Percentiles rank a stretch among this genome's conserved stretches.
phyloP scores from a whole-genome alignment of 331 rosid genomes.

The Pyrus hybrid region DNA sequence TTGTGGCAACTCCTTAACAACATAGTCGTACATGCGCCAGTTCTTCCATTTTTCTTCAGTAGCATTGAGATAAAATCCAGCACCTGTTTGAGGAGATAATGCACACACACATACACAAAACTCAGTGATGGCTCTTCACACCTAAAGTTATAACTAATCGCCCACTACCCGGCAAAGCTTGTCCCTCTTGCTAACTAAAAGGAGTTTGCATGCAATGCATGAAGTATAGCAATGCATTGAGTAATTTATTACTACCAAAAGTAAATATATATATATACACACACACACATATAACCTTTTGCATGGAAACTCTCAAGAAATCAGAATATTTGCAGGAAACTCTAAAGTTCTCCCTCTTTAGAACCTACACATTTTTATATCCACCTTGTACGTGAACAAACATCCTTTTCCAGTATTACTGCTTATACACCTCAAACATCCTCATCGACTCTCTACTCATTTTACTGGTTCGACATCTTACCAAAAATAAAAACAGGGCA shows the following conservation, averaged over 20 bases:
- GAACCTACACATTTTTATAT: neutral
- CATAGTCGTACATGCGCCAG: slow-evolving; percentile 95
- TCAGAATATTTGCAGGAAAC: neutral
- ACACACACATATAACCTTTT: neutral
- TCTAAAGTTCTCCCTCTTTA: no score
- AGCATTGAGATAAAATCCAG: slow-evolving; percentile 93
- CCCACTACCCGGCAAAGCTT: no score
- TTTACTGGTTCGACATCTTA: no score
- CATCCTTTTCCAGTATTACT: neutral
- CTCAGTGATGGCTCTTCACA: no score
- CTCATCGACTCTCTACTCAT: no score
- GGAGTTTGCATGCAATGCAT: no score
- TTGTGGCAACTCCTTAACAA: slow-evolving; percentile 78
- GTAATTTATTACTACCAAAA: no score
- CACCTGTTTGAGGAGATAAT: slow-evolving; percentile 40
- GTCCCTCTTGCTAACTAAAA: no score
- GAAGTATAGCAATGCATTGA: no score
- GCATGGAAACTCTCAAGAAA: neutral
- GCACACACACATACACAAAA: neutral
- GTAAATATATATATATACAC: neutral
- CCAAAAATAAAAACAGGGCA: no score
- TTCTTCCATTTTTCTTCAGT: slow-evolving; percentile 96
- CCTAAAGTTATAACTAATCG: no score
- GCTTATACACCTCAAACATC: neutral
- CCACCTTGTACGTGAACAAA: neutral